A percentile compares a stretch with the other conserved stretches of the same genome.
Evolutionary conservation across 306 rosid species (phyloP).

Genomic region (Malus asiatica): DNA sequence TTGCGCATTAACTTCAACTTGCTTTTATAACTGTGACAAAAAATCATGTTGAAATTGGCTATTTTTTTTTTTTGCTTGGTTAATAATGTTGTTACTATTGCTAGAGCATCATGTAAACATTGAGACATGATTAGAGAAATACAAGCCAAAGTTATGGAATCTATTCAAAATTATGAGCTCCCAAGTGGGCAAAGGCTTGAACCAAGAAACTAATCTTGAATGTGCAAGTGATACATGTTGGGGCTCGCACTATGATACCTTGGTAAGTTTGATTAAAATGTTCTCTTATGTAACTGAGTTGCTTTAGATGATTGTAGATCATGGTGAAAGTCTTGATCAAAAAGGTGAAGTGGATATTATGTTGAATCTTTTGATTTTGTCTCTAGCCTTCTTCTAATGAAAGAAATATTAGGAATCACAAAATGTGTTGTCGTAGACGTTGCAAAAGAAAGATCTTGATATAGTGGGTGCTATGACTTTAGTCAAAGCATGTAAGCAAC

Average conservation of each 20-base stretch:
- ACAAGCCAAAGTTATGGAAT: not conserved
- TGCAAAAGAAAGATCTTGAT: conserved; percentile 8
- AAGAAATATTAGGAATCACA: not conserved
- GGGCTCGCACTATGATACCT: not conserved
- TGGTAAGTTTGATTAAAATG: not conserved
- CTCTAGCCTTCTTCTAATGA: not conserved
- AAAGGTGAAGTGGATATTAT: not conserved
- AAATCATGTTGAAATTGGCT: not conserved
- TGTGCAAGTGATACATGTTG: not conserved
- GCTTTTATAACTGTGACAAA: not conserved
- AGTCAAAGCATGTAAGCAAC: not conserved
- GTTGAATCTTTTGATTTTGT: not conserved
- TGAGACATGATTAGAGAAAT: not conserved
- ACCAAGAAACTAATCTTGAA: not conserved
- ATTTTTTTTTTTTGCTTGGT: not conserved
- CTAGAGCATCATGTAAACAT: not conserved
- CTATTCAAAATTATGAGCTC: not conserved
- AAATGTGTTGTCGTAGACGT: not conserved
- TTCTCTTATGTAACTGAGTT: not conserved
- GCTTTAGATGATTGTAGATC: not conserved
- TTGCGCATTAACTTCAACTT: not conserved
- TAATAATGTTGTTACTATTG: not conserved
- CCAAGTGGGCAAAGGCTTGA: not conserved
- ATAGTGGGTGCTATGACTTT: conserved; percentile 3
- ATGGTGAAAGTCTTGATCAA: not conserved